Conservation (phyloP, 164 flowering plant species). For the Euptelea pleiosperma region DNA sequence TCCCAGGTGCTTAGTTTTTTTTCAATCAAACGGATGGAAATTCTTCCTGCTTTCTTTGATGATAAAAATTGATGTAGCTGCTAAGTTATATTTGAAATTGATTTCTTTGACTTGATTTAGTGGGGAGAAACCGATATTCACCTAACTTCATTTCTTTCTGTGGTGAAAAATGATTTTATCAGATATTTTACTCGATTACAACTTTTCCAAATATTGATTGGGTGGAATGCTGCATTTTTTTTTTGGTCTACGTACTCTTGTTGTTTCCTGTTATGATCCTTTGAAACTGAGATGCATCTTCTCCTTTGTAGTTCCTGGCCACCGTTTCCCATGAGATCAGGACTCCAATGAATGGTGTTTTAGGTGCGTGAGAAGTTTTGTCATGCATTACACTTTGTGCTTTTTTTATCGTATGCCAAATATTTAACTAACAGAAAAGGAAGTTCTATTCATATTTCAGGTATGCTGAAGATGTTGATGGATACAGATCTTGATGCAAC, state of each 20-base stretch:
- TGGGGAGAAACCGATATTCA: neutral
- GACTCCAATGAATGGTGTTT: slow-evolving; percentile 96
- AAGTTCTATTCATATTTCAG: slow-evolving; percentile 29
- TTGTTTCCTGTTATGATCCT: slow-evolving; percentile 1
- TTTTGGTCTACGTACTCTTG: neutral
- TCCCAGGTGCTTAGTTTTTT: slow-evolving; percentile 67
- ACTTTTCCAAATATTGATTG: neutral
- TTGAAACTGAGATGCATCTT: slow-evolving; percentile 11
- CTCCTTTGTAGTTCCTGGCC: slow-evolving; percentile 77
- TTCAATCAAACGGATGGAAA: neutral
- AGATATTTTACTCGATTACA: too few relatives aligned
- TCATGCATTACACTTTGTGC: neutral
- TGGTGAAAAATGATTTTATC: too few relatives aligned
- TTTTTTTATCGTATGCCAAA: neutral
- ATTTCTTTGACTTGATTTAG: neutral
- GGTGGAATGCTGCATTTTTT: too few relatives aligned
- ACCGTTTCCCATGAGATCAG: slow-evolving; percentile 97
- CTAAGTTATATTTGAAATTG: too few relatives aligned
- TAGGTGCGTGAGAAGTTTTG: slow-evolving; percentile 47
- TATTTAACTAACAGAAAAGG: slow-evolving; percentile 3
- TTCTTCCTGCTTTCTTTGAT: too few relatives aligned
- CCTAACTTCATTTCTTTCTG: too few relatives aligned
- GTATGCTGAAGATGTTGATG: slow-evolving; percentile 96
- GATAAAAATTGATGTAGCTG: too few relatives aligned
- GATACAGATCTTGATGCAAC: slow-evolving; percentile 71